Base-by-base conservation (phyloP, 2,329 filamentous ascomycete genomes). In the Rugonectria rugulosa region DNA sequence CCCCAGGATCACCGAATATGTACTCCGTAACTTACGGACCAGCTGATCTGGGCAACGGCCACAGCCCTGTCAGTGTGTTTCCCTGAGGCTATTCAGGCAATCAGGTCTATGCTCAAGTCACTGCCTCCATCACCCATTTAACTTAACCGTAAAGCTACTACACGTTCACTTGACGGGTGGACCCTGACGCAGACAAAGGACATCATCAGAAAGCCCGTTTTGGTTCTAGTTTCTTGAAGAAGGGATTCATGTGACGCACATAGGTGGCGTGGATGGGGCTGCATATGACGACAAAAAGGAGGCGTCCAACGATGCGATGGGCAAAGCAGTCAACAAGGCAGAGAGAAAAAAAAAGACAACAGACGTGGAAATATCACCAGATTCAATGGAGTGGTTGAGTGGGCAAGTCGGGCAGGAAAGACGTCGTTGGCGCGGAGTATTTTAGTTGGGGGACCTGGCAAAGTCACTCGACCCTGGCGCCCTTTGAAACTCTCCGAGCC, bases 341-440 rank as follows among this genome's bases (percentile, higher is more conserved):
- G n/a, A n/a, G n/a, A n/a, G n/a, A n/a, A n/a, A n/a, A n/a, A n/a
- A n/a, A n/a, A n/a, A n/a, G n/a, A n/a, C n/a, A n/a, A n/a, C n/a
- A n/a, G n/a, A n/a, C n/a, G n/a, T 24, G 24, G 36, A 34, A 29
- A 54, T 41, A 56, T 51, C 47, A 52, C 40, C 40, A 52, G 45
- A 42, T 41, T n/a, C 14, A 20, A n/a, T n/a, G n/a, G n/a, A n/a
- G n/a, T n/a, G n/a, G n/a, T n/a, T n/a, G n/a, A n/a, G n/a, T n/a
- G n/a, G n/a, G n/a, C n/a, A n/a, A n/a, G n/a, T 17, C 15, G n/a
- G 17, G 31, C 24, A 21, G 27, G n/a, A 15, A 43, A 31, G 12
- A 15, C 37, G 36, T 34, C 17, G 37, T 26, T 34, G 42, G 46
- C 36, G 46, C 46, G 46, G 46, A 27, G 46, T 49, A n/a, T 32